Percentiles rank a stretch among this genome's conserved stretches.
These are phyloP conservation scores for Pichia nakasei DNA, from an alignment of 805 yeast genomes.

Conservation along the genomic window DNA sequence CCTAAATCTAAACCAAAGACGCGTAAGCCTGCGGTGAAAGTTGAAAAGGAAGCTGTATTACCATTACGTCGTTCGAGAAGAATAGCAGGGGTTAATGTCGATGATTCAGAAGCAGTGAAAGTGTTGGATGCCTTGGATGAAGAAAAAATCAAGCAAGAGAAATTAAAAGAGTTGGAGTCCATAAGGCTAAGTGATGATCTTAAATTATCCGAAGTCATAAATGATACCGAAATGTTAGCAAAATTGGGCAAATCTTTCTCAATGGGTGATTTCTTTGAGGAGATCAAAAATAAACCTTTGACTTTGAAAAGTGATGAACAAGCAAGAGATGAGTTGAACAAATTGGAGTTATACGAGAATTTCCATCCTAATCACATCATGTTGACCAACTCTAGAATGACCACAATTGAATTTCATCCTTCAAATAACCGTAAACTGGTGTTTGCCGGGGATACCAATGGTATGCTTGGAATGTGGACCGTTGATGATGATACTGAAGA, in stretches of 20 bases:
- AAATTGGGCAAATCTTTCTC: conserved; percentile 46
- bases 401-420: conserved; percentile 74
- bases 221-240: conserved; percentile 28
- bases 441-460: conserved; percentile 84
- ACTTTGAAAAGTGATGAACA: conserved; percentile 36
- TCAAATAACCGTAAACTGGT: conserved; percentile 49
- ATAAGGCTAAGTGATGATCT: conserved; percentile 61
- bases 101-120: conserved; percentile 32
- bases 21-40: conserved; percentile 18
- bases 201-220: conserved; percentile 47
- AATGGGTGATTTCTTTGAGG: conserved; percentile 63
- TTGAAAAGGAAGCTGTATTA: conserved; percentile 24
- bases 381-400: conserved; percentile 63
- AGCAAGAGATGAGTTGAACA: conserved; percentile 46
- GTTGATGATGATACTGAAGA: conserved; percentile 38
- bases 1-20: conserved; percentile 8
- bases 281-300: conserved; percentile 30
- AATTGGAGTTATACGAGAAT: conserved; percentile 41
- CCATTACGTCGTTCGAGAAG: conserved; percentile 76
- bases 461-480: conserved; percentile 85
- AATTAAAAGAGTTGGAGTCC: conserved; percentile 36
- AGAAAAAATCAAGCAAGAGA: conserved; percentile 24
- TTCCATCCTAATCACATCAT: conserved; percentile 66
- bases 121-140: conserved; percentile 31
- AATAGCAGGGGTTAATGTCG: conserved; percentile 54